Base-by-base conservation (phyloP, 768 basidiomycete genomes). In the Paxillus rubicundulus region DNA sequence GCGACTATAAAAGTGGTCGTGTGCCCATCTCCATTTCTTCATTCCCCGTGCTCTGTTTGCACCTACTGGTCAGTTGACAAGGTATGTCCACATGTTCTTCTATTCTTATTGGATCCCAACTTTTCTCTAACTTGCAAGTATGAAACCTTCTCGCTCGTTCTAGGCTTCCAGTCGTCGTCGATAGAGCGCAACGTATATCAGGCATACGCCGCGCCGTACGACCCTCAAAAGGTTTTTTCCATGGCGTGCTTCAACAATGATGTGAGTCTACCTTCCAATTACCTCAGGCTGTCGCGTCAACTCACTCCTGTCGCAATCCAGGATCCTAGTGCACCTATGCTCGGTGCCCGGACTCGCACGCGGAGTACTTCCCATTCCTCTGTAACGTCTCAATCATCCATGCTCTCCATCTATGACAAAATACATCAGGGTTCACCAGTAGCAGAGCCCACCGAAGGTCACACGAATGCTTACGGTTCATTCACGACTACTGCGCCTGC, bases 401-500 rank as follows among this genome's bases (percentile, higher is more conserved):
- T 65, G 4, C 39, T 48, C 37, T 66, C 49, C 50, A 67, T 55
- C 55, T 64, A 59, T 40, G 50, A 47, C 10, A 55, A 34, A 61
- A 63, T 65, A 38, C 56, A 34, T 40, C 69, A 55, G 45, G 47
- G 28, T 40, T 61, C 59, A 52, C 54, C 46, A 20, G 69, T 33
- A 32, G 60, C 68, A 20, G 57, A 61, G 24, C 64, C 55, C 56
- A 51, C 46, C n/a, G 46, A 63, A 32, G 69, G 68, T 10, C 41
- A 49, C 24, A 45, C 66, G 8, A 61, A 64, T 30, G 69, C 64
- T 30, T 60, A 63, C 37, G 76, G 74, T 32, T 71, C 77, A 9
- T 78, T 78, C 46, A 67, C 72, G 1, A 71, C 74, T 0, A 76
- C 74, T 0, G 48, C 57, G 16, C 62, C 72, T n/a, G 73, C 73